phyloP scores from a whole-genome alignment of 345 rosid genomes.

The Clarkia xantiana region DNA sequence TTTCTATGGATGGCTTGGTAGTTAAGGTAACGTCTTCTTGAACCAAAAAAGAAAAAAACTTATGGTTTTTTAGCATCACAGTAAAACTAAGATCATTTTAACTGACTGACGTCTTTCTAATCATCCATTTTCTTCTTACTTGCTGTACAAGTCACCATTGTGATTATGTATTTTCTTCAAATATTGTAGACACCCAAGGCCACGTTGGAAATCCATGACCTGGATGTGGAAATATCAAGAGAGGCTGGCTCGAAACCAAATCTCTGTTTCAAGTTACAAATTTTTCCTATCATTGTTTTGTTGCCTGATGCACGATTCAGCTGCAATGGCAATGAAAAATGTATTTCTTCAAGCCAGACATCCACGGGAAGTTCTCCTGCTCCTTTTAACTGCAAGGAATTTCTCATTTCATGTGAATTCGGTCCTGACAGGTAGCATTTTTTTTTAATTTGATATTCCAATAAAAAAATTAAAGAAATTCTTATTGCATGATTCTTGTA shows the following conservation, averaged over 20 bases:
- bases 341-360: conserved; percentile 27
- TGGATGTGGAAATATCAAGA: conserved; percentile 59
- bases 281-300: conserved; percentile 52
- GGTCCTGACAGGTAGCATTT: conserved; percentile 62
- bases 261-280: conserved; percentile 50
- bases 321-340: conserved; percentile 36
- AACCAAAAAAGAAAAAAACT: not conserved
- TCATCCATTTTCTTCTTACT: not conserved
- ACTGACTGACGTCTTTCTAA: not conserved
- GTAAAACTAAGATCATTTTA: too few relatives aligned
- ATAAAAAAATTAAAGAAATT: not conserved
- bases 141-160: too few relatives aligned
- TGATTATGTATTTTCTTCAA: not conserved
- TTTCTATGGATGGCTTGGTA: conserved; percentile 70
- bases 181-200: conserved; percentile 58
- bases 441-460: not conserved
- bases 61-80: not conserved
- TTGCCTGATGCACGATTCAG: conserved; percentile 44
- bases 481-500: not conserved
- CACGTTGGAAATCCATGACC: conserved; percentile 54
- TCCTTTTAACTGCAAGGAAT: conserved; percentile 62
- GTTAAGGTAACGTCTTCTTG: conserved; percentile 42
- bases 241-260: conserved; percentile 64
- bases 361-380: conserved; percentile 51
- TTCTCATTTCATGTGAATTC: conserved; percentile 72